Evolutionary conservation across 1,139 yeast genomes (phyloP).

Genomic region (Protomyces pachydermus): DNA sequence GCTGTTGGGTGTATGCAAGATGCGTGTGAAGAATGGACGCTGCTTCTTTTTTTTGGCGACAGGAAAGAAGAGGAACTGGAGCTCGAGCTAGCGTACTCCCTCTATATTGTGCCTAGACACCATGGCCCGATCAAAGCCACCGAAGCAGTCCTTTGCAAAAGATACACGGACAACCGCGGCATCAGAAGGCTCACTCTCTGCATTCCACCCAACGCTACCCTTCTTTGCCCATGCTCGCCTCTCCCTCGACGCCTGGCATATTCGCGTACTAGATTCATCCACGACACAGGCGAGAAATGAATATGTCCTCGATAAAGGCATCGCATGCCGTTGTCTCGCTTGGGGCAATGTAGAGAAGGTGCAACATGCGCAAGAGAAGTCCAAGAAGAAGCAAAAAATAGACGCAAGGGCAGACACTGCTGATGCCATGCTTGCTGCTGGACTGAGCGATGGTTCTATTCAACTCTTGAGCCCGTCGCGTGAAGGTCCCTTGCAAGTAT

Average conservation of each 20-base stretch:
- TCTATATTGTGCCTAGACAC: too few species aligned
- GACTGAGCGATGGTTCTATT: slow-evolving; percentile 61
- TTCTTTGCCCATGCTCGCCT: slow-evolving; percentile 63
- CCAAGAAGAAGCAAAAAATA: slow-evolving; percentile 40
- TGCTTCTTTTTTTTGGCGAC: too few species aligned
- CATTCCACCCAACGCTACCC: slow-evolving; percentile 55
- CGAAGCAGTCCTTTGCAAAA: slow-evolving; percentile 25
- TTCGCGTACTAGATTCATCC: slow-evolving; percentile 57
- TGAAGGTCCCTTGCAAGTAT: slow-evolving; percentile 51
- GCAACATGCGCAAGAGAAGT: slow-evolving; percentile 28
- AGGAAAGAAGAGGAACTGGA: too few species aligned
- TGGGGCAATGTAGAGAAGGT: slow-evolving; percentile 48
- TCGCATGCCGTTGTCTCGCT: slow-evolving; percentile 49
- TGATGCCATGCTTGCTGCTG: slow-evolving; percentile 52
- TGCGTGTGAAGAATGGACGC: too few species aligned
- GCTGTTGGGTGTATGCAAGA: too few species aligned
- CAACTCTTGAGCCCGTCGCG: slow-evolving; percentile 64
- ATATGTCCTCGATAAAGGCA: slow-evolving; percentile 52
- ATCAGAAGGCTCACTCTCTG: slow-evolving; percentile 28
- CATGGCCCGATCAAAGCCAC: slow-evolving; percentile 25
- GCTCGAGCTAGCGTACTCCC: too few species aligned
- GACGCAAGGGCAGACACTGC: slow-evolving; percentile 34
- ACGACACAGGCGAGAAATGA: slow-evolving; percentile 44
- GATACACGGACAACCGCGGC: slow-evolving; percentile 4
- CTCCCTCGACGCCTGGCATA: slow-evolving; percentile 68